Percentiles rank a stretch among this genome's conserved stretches.
Evolutionary conservation across 129 eudicot genomes (phyloP).

Genomic region (Deinandra increscens): DNA sequence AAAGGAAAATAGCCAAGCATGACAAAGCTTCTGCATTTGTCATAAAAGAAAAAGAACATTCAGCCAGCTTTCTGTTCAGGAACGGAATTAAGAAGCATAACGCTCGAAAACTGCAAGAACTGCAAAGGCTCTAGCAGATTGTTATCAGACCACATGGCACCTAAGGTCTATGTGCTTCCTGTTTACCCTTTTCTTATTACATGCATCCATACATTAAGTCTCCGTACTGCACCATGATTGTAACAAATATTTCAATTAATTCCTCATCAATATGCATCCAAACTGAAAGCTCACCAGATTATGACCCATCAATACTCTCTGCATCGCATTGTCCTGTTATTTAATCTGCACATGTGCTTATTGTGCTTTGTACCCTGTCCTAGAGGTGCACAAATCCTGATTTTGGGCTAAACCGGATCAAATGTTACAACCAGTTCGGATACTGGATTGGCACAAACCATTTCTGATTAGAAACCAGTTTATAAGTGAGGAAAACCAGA

Average conservation of each 20-base stretch:
- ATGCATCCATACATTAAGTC: constrained; percentile 7
- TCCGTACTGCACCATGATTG: constrained; percentile 10
- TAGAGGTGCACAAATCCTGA: too few relatives aligned
- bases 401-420: too few relatives aligned
- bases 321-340: neutral
- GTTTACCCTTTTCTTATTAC: too few relatives aligned
- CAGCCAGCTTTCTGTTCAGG: constrained; percentile 64
- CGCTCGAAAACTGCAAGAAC: constrained; percentile 46
- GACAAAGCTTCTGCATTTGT: constrained; percentile 22
- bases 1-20: constrained; percentile 39
- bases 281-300: constrained; percentile 7
- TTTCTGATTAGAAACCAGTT: too few relatives aligned
- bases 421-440: too few relatives aligned
- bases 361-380: constrained; percentile 15
- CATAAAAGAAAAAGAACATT: constrained; percentile 26
- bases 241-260: neutral
- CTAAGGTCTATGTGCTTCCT: constrained; percentile 36
- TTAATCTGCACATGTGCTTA: neutral
- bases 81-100: constrained; percentile 72
- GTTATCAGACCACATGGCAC: constrained; percentile 27
- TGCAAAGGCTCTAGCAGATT: constrained; percentile 39
- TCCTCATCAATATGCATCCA: constrained; percentile 3
- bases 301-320: constrained; percentile 7
- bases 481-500: too few relatives aligned
- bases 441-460: too few relatives aligned